These are phyloP conservation scores for Agapanthus africanus DNA, from an alignment of 106 monocot species.

Conservation along the genomic window DNA sequence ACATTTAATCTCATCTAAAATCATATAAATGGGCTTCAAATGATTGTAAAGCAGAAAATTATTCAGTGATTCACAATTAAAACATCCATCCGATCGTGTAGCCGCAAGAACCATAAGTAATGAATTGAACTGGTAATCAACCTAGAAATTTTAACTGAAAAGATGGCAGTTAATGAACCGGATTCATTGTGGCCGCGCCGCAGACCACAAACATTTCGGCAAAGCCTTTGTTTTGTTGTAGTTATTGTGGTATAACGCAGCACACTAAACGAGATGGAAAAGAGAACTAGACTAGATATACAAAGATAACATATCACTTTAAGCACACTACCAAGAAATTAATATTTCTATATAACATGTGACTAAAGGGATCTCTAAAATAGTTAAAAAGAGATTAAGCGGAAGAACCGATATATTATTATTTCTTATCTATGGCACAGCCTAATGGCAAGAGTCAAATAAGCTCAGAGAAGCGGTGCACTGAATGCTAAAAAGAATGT, in stretches of 20 bases:
- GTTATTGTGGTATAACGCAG: not conserved
- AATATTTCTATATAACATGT: too few species aligned
- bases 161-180: too few species aligned
- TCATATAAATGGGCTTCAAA: not conserved
- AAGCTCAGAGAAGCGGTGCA: too few species aligned
- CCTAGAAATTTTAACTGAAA: not conserved
- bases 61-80: not conserved
- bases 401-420: too few species aligned
- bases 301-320: too few species aligned
- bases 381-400: too few species aligned
- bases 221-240: not conserved
- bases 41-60: not conserved
- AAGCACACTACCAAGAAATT: too few species aligned
- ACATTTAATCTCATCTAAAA: not conserved
- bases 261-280: not conserved
- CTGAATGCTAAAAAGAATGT: not conserved
- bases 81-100: not conserved
- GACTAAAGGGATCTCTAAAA: too few species aligned
- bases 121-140: not conserved
- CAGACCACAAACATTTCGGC: not conserved
- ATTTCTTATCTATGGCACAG: not conserved
- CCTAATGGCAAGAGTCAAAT: not conserved
- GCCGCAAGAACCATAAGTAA: not conserved
- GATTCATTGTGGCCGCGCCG: not conserved
- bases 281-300: not conserved